These are phyloP conservation scores for Rubia tinctorum DNA, from an alignment of 305 asterid genomes.

Conservation along the genomic window DNA sequence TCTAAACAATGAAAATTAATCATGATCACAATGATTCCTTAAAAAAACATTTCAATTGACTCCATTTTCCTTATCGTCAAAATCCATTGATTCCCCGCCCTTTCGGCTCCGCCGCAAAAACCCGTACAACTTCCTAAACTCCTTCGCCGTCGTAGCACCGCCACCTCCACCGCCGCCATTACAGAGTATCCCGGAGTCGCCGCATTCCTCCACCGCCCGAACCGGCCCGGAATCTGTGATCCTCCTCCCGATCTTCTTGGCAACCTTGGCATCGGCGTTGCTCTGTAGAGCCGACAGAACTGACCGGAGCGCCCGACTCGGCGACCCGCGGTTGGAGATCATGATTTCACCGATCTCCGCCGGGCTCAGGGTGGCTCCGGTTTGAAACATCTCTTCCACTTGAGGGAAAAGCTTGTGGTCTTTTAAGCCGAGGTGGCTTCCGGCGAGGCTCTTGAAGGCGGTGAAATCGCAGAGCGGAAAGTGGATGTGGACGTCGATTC, in stretches of 20 bases:
- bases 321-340: constrained; percentile 85
- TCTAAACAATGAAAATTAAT: background rate
- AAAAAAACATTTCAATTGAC: background rate
- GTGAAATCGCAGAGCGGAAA: constrained; percentile 82
- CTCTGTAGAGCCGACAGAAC: constrained; percentile 73
- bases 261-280: constrained; percentile 31
- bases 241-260: constrained; percentile 39
- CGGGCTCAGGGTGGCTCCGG: constrained; percentile 73
- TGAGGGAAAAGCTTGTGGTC: constrained; percentile 82
- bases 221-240: constrained; percentile 43
- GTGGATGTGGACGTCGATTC: constrained; percentile 77
- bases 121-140: constrained; percentile 67
- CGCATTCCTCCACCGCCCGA: constrained; percentile 37
- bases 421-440: constrained; percentile 66
- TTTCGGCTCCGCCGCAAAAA: constrained; percentile 60
- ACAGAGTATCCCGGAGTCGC: constrained; percentile 33
- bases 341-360: constrained; percentile 85
- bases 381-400: constrained; percentile 73
- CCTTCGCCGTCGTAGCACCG: constrained; percentile 50
- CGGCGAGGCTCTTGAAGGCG: constrained; percentile 69
- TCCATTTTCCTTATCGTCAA: constrained; percentile 45
- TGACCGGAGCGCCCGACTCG: constrained; percentile 74
- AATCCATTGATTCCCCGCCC: constrained; percentile 42
- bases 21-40: background rate
- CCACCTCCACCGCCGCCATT: constrained; percentile 32